Conservation (phyloP, 2,329 filamentous ascomycete genomes). For the Hawksworthiomyces lignivorus region DNA sequence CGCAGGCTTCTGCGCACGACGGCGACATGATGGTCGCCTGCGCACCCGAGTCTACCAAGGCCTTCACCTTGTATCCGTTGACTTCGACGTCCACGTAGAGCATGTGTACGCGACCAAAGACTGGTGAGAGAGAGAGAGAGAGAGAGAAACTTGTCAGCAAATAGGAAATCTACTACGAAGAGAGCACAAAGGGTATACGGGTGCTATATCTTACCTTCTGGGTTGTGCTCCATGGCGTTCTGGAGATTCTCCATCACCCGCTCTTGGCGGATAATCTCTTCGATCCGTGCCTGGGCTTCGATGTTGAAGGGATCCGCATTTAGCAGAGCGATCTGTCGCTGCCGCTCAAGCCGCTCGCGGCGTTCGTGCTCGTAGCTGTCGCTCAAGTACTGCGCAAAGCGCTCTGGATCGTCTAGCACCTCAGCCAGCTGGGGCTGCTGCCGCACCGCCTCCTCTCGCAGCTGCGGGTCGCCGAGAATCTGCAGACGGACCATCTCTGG, state of each 20-base stretch:
- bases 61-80: conserved; percentile 86
- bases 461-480: conserved; percentile 67
- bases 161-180: too few species aligned
- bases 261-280: conserved; percentile 95
- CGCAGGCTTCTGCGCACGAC: conserved; percentile 79
- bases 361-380: conserved; percentile 63
- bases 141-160: background rate
- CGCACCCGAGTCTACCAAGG: conserved; percentile 92
- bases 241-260: conserved; percentile 91
- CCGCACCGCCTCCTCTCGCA: conserved; percentile 62
- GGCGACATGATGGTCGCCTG: conserved; percentile 99
- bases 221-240: conserved; percentile 94
- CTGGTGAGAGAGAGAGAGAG: conserved; percentile 34
- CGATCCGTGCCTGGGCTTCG: conserved; percentile 85
- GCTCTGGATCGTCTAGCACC: conserved; percentile 65
- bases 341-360: conserved; percentile 65
- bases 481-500: conserved; percentile 77
- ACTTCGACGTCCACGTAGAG: conserved; percentile 94
- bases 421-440: conserved; percentile 70
- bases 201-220: conserved; percentile 80
- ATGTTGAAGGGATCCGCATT: conserved; percentile 94
- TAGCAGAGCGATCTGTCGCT: conserved; percentile 73
- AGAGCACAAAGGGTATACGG: too few species aligned
- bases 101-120: conserved; percentile 92
- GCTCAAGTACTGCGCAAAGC: conserved; percentile 66